Base-by-base conservation (phyloP, 768 basidiomycete genomes). In the Pluteus cervinus region DNA sequence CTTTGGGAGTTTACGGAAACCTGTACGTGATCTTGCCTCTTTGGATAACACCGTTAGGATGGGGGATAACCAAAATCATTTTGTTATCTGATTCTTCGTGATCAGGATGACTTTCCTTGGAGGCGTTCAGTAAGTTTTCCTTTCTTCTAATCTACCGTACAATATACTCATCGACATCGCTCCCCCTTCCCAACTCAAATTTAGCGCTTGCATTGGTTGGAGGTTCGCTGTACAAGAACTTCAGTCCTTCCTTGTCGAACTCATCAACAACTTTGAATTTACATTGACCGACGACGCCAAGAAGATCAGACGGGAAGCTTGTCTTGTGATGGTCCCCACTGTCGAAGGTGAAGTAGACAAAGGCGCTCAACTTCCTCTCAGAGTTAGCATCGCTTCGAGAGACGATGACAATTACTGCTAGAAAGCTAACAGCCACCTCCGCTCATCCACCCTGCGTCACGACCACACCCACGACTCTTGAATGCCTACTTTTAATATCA, bases 191-290 rank as follows among this genome's bases (percentile, higher is more conserved):
- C 15, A 28, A 15, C 24, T n/a, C n/a, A n/a, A n/a, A n/a, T n/a
- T 9, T 29, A 62, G 60, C 8, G 48, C 59, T 7, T 63, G 61
- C 45, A 60, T 63, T 20, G 65, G 62, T 16, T 65, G 63, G 63
- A 59, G 56, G 33, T 62, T 65, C 33, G 63, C 63, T 4, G 47
- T 77, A 0, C 49, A 67, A 26, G 76, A 82, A 50, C 50, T 79
- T 11, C 79, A 81, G 44, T 63, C 69, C 0, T 77, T 82, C 54
- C 48, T 80, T n/a, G 65, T 72, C 16, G 76, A 78, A 47, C 58
- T 76, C 15, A 40, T 80, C 26, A 54, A 63, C 23, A 63, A 71
- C 45, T 76, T 81, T 46, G 70, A 79, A 44, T 73, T 80, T 43
- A 42, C 64, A 42, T 58, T 55, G 23, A 64, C 65, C 2, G 55